A percentile compares a stretch with the other conserved stretches of the same genome.
Evolutionary conservation across 2,329 filamentous ascomycete genomes (phyloP).

Genomic region (Orbilia ellipsospora): DNA sequence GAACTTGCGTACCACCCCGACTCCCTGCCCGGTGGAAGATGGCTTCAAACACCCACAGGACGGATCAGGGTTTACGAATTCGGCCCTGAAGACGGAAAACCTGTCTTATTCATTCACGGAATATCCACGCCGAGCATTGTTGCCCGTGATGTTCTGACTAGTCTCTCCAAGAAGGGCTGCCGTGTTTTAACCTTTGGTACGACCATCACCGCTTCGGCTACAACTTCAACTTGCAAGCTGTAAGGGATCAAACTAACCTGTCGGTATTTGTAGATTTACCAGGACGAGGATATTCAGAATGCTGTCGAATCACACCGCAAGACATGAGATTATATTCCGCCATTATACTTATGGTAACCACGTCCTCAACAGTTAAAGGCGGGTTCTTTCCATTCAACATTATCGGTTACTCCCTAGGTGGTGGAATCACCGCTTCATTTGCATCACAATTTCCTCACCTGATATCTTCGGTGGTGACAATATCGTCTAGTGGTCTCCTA

Average conservation of each 20-base stretch:
- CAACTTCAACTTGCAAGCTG: not conserved
- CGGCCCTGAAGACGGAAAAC: constrained; percentile 77
- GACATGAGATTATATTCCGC: constrained; percentile 73
- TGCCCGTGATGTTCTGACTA: constrained; percentile 73
- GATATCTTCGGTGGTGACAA: constrained; percentile 76
- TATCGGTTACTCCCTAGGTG: constrained; percentile 83
- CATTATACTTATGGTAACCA: constrained; percentile 70
- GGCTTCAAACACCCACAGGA: constrained; percentile 77
- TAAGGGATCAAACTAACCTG: constrained; percentile 14
- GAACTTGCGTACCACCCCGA: constrained; percentile 74
- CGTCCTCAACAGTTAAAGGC: constrained; percentile 73
- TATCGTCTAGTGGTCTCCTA: constrained; percentile 83
- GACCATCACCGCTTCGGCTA: constrained; percentile 59
- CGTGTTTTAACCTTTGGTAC: constrained; percentile 81
- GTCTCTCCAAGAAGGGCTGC: constrained; percentile 73
- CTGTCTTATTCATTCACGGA: constrained; percentile 80
- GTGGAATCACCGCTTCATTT: constrained; percentile 77
- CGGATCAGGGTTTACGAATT: constrained; percentile 81
- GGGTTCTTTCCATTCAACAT: constrained; percentile 70
- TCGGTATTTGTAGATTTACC: constrained; percentile 70
- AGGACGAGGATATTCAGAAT: constrained; percentile 81
- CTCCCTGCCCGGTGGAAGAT: constrained; percentile 74
- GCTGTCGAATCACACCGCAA: constrained; percentile 71
- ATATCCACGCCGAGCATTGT: constrained; percentile 82
- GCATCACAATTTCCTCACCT: constrained; percentile 75